Percentiles rank a stretch among this genome's conserved stretches.
Conservation (phyloP, 2,329 filamentous ascomycete species). For the Ambrosiella beaveri region DNA sequence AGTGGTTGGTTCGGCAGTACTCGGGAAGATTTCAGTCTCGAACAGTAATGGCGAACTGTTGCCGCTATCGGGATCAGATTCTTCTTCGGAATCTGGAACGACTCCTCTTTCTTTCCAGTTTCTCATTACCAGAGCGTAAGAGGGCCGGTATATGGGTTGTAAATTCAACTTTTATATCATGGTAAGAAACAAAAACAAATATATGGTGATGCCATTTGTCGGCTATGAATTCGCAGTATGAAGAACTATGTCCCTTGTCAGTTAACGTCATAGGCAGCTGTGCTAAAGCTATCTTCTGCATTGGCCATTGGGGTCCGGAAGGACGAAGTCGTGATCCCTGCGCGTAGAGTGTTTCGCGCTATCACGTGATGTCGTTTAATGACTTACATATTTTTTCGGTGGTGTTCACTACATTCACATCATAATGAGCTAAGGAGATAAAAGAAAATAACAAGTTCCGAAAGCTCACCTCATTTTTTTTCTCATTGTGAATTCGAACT, state of each 20-base stretch:
- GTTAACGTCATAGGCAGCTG: background rate
- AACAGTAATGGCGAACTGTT: background rate
- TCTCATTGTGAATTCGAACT: too few species aligned
- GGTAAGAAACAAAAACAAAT: background rate
- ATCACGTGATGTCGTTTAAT: conserved; percentile 8
- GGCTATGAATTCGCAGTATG: background rate
- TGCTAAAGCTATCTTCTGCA: background rate
- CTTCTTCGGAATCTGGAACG: conserved; percentile 34
- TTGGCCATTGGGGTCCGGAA: too few species aligned
- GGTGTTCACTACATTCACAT: too few species aligned
- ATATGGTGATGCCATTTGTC: background rate
- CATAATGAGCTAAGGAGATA: background rate
- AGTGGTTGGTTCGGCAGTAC: background rate
- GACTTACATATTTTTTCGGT: too few species aligned
- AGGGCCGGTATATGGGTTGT: too few species aligned
- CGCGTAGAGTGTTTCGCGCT: conserved; percentile 9
- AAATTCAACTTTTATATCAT: background rate
- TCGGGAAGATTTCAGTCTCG: background rate
- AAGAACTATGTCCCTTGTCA: background rate
- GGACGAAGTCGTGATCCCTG: conserved; percentile 2
- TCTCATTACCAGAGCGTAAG: conserved; percentile 18
- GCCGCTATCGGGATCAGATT: conserved; percentile 24
- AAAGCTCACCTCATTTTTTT: too few species aligned
- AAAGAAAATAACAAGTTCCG: background rate
- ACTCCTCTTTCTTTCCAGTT: conserved; percentile 34